Evolutionary conservation across 2,329 filamentous ascomycete genomes (phyloP).

Genomic region (Trichoderma oligosporum): DNA sequence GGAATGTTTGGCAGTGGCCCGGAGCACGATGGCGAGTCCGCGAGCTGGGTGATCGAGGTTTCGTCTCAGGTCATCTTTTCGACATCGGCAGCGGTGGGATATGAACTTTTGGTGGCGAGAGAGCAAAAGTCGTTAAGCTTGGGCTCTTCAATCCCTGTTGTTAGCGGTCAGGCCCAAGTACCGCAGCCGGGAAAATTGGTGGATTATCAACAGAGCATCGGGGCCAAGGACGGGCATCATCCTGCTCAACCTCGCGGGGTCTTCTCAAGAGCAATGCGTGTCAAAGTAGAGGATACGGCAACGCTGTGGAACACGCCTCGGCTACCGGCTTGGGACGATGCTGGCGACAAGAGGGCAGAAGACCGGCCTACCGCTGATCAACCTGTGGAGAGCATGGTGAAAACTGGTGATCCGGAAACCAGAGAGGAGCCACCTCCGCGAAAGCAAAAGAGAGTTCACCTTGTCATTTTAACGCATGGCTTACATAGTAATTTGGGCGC

Average conservation of each 20-base stretch:
- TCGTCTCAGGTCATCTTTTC: constrained; percentile 94
- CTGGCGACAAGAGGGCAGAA: constrained; percentile 31
- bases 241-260: constrained; percentile 67
- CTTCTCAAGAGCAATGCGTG: constrained; percentile 73
- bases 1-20: constrained; percentile 45
- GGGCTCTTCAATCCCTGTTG: constrained; percentile 46
- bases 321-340: constrained; percentile 63
- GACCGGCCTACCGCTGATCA: constrained; percentile 28
- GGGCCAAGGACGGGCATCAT: constrained; percentile 56
- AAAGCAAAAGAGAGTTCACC: constrained; percentile 75
- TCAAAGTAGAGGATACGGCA: constrained; percentile 83
- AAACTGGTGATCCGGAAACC: constrained; percentile 33
- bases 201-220: constrained; percentile 67
- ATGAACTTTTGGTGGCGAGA: constrained; percentile 79
- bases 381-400: constrained; percentile 33
- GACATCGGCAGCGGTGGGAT: constrained; percentile 78
- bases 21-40: constrained; percentile 51
- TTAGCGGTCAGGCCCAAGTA: constrained; percentile 44
- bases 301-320: constrained; percentile 90
- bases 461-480: constrained; percentile 91
- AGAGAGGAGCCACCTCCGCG: constrained; percentile 29
- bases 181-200: constrained; percentile 67
- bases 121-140: constrained; percentile 79
- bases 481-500: constrained; percentile 92
- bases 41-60: constrained; percentile 88